Evolutionary conservation across 2,329 filamentous ascomycete species (phyloP).

Genomic region (Ceratocystis papillata): DNA sequence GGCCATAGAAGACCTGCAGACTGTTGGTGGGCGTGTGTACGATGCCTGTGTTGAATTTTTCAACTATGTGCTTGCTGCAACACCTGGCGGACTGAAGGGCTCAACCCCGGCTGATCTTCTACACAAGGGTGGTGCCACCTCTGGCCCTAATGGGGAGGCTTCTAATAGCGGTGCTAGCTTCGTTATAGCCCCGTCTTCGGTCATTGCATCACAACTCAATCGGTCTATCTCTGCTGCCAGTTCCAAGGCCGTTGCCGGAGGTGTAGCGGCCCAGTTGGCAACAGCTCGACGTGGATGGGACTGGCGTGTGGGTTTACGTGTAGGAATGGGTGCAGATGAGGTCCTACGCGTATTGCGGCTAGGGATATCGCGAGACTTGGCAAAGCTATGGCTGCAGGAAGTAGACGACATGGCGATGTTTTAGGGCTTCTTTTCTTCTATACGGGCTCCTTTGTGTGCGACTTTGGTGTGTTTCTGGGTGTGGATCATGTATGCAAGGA

Average conservation of each 20-base stretch:
- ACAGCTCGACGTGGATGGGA: conserved; percentile 54
- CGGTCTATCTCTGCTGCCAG: conserved; percentile 48
- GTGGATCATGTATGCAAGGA: background rate
- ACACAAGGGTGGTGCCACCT: conserved; percentile 34
- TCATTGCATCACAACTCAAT: conserved; percentile 53
- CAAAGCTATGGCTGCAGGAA: conserved; percentile 56
- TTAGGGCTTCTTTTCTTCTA: conserved; percentile 24
- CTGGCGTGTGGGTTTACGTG: conserved; percentile 67
- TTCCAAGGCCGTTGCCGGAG: conserved; percentile 33
- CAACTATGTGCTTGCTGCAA: conserved; percentile 60
- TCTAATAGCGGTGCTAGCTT: conserved; percentile 50
- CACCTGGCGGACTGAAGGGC: conserved; percentile 46
- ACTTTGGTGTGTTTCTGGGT: background rate
- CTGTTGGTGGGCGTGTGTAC: conserved; percentile 61
- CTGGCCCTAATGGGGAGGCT: conserved; percentile 40
- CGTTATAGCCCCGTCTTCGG: conserved; percentile 53
- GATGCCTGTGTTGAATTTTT: conserved; percentile 69
- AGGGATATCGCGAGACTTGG: conserved; percentile 64
- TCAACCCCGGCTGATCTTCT: conserved; percentile 57
- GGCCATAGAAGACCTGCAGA: conserved; percentile 68
- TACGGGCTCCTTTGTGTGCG: background rate
- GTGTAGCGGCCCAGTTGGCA: conserved; percentile 4
- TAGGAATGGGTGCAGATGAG: conserved; percentile 52
- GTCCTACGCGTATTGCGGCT: conserved; percentile 62
- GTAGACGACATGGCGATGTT: conserved; percentile 45